Conservation (phyloP, 345 rosid genomes). For the Clausena lansium region DNA sequence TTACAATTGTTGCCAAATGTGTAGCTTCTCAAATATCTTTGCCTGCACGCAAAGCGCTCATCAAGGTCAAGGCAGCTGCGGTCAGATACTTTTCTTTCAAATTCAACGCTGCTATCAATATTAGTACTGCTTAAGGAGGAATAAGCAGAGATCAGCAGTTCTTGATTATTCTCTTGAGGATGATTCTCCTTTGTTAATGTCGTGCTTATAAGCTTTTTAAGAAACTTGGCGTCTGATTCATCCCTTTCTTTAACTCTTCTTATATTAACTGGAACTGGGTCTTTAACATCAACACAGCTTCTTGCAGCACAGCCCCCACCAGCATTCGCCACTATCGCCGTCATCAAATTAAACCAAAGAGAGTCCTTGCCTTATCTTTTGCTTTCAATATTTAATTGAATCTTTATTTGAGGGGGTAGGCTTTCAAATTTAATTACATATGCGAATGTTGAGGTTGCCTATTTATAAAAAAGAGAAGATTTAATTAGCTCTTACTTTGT, state of each 20-base stretch:
- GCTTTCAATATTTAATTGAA: not conserved
- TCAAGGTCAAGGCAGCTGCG: not conserved
- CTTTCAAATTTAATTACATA: too few relatives aligned
- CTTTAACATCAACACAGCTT: conserved; percentile 13
- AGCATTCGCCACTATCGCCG: not conserved
- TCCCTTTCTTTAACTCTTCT: conserved; percentile 23
- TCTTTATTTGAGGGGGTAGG: too few relatives aligned
- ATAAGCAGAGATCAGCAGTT: not conserved
- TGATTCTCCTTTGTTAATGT: not conserved
- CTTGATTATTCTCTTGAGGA: not conserved
- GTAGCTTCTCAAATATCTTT: conserved; percentile 9
- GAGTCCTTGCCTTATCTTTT: not conserved
- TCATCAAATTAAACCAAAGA: not conserved
- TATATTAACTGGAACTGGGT: not conserved
- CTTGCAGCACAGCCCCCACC: not conserved
- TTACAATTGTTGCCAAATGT: not conserved
- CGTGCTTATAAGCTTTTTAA: not conserved
- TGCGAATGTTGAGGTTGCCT: too few relatives aligned
- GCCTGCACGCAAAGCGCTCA: not conserved
- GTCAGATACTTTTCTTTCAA: too few relatives aligned
- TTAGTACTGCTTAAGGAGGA: not conserved
- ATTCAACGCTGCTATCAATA: not conserved
- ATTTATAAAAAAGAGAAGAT: not conserved
- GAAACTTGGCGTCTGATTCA: conserved; percentile 1
- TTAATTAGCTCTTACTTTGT: too few relatives aligned